A percentile compares a stretch with the other conserved stretches of the same genome.
Evolutionary conservation across 2,329 filamentous ascomycete genomes (phyloP).

Genomic region (Aureobasidium sp.): DNA sequence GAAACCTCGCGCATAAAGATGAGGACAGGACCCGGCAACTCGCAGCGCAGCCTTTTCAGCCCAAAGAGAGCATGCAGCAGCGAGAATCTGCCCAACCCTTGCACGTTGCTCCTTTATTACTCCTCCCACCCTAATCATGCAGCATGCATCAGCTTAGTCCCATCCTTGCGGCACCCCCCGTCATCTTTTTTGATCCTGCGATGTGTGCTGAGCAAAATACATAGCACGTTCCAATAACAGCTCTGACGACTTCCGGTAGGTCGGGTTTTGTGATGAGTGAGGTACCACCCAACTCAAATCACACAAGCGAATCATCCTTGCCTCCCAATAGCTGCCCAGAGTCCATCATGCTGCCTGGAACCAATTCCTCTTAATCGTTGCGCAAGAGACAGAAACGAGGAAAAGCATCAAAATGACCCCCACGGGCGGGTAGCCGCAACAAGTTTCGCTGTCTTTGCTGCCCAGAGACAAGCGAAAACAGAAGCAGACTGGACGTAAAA

Average conservation of each 20-base stretch:
- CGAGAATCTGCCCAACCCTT: slow-evolving; percentile 5
- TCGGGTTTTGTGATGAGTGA: slow-evolving; percentile 5
- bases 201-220: not conserved
- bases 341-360: not conserved
- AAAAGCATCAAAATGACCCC: not conserved
- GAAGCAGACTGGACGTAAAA: not conserved
- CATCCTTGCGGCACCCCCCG: slow-evolving; percentile 4
- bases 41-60: not conserved
- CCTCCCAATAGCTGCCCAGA: not conserved
- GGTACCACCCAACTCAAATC: slow-evolving; percentile 10
- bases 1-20: not conserved
- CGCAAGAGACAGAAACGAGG: too few relatives aligned
- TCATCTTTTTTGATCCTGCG: slow-evolving; percentile 11
- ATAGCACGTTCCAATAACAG: not conserved
- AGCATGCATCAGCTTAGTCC: slow-evolving; percentile 3
- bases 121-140: not conserved
- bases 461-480: not conserved
- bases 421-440: not conserved
- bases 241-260: not conserved
- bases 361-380: not conserved
- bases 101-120: slow-evolving; percentile 8
- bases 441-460: not conserved
- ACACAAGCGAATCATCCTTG: not conserved
- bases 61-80: not conserved
- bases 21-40: not conserved